Evolutionary conservation across 345 rosid genomes (phyloP).

Genomic region (Salix arbutifolia): DNA sequence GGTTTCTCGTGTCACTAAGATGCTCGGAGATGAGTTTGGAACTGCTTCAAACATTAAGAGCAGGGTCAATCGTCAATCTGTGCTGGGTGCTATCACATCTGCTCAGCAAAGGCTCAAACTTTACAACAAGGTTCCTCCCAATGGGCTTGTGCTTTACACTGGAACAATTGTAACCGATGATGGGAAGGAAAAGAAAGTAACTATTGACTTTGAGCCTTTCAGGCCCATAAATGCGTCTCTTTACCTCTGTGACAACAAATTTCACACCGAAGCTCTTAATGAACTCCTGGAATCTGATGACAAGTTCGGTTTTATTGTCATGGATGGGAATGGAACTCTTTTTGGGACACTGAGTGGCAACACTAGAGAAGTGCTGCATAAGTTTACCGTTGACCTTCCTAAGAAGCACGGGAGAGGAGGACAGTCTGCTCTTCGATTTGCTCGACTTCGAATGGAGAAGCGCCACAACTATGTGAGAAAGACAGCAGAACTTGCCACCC

Average conservation of each 20-base stretch:
- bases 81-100: constrained; percentile 86
- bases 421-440: constrained; percentile 92
- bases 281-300: constrained; percentile 90
- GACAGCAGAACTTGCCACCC: constrained; percentile 95
- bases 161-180: constrained; percentile 80
- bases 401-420: constrained; percentile 99
- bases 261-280: constrained; percentile 79
- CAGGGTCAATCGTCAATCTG: constrained; percentile 87
- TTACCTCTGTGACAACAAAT: constrained; percentile 84
- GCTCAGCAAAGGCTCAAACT: constrained; percentile 93
- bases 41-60: constrained; percentile 95
- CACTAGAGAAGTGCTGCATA: constrained; percentile 86
- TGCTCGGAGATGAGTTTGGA: constrained; percentile 93
- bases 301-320: constrained; percentile 85
- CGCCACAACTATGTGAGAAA: constrained; percentile 89
- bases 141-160: constrained; percentile 85
- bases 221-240: constrained; percentile 88
- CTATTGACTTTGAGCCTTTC: constrained; percentile 88
- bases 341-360: constrained; percentile 92
- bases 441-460: constrained; percentile 93
- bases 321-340: constrained; percentile 90
- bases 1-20: constrained; percentile 81
- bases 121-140: constrained; percentile 83
- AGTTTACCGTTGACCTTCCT: constrained; percentile 82
- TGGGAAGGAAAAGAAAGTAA: constrained; percentile 91